Base-by-base conservation (phyloP, 1,284 basidiomycete genomes). In the Puccinia triticina region DNA sequence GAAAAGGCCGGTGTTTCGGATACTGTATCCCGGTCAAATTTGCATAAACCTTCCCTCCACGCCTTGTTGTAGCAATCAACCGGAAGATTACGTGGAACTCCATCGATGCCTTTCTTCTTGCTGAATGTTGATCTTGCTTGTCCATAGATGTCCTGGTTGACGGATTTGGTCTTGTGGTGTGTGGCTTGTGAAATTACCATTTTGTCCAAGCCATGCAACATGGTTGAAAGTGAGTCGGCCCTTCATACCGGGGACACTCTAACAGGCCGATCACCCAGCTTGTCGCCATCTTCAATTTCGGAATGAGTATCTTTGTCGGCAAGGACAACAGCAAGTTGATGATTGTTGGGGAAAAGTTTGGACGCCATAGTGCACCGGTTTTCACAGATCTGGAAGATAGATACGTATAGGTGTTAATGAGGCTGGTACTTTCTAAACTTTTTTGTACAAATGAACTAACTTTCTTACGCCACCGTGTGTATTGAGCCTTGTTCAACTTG, bases 21-120 rank as follows among this genome's bases (percentile, higher is more conserved):
- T 40, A 67, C 66, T 5, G 66, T 67, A 43, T 67, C 66, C 23
- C 43, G 66, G 8, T 67, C 43, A 29, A 67, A 40, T 67, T 67
- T 67, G 21, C 34, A 23, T 37, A 67, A 40, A 67, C 34, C 32
- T 1, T 40, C 23, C 18, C 66, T 5, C 66, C 66, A 67, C 5
- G n/a, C 3, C 12, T 23, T 1, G 23, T 8, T 23, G n/a, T 67
- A 67, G 34, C 16, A 37, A 67, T 67, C 66, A 11, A 40, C 23
- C 43, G 34, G 32, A 37, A 67, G n/a, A 67, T 67, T 67, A 10
- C n/a, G 66, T 23, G 66, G 66, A 11, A 67, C 66, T 23, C 34
- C 34, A 5, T 40, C n/a, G 11, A 67, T 67, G 7, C 66, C 66
- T 7, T 40, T 46, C 21, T n/a, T 59, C 29, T 59, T 59, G 23